A percentile compares a stretch with the other conserved stretches of the same genome.
Evolutionary conservation across 306 rosid genomes (phyloP).

Genomic region (Prinsepia uniflora): DNA sequence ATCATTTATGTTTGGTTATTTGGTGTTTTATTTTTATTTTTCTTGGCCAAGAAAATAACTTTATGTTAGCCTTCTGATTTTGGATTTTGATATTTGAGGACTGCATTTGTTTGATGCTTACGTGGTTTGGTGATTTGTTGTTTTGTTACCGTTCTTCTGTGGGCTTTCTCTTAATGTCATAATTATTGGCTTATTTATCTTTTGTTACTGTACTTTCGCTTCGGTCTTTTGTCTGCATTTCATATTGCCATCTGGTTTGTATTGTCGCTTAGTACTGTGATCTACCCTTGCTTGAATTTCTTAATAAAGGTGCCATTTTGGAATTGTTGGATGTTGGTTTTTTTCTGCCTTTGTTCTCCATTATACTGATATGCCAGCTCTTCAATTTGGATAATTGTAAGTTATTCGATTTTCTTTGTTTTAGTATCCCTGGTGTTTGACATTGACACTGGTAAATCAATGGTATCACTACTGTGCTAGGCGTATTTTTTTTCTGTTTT

Average conservation of each 20-base stretch:
- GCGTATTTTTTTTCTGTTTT: constrained; percentile 1
- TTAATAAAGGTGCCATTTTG: constrained; percentile 13
- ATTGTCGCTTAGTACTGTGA: not conserved
- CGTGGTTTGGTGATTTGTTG: not conserved
- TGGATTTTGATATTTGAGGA: not conserved
- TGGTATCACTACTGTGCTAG: not conserved
- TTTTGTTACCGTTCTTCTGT: not conserved
- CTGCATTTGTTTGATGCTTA: not conserved
- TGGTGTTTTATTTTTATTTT: not conserved
- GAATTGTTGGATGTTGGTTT: constrained; percentile 3
- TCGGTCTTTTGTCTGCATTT: not conserved
- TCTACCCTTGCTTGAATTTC: not conserved
- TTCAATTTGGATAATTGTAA: not conserved
- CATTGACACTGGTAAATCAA: constrained; percentile 11
- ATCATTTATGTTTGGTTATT: not conserved
- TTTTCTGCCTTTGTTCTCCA: constrained; percentile 5
- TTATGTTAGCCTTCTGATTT: not conserved
- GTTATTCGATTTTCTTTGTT: constrained; percentile 4
- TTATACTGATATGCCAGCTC: not conserved
- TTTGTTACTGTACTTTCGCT: not conserved
- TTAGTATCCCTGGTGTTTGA: not conserved
- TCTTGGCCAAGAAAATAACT: not conserved
- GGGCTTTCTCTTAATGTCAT: not conserved
- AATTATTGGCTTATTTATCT: not conserved
- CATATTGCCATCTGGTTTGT: not conserved